Evolutionary conservation across 192 early-diverging fungal species (phyloP).

Genomic region (Paraglomus occultum): DNA sequence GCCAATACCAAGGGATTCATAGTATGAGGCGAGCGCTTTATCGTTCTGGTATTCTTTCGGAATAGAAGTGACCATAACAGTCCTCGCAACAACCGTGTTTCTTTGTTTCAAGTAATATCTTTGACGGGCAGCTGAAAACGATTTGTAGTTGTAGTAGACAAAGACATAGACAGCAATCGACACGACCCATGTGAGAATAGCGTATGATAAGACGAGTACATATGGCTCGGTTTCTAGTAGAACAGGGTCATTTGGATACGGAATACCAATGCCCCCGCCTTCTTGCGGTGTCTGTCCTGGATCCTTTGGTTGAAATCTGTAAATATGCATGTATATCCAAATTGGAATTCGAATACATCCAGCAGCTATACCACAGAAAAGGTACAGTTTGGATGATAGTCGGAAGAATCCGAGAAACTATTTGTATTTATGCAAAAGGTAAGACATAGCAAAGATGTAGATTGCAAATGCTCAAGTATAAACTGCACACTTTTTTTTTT

Average conservation of each 20-base stretch:
- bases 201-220: slow-evolving; percentile 6
- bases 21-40: slow-evolving; percentile 60
- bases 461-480: neutral
- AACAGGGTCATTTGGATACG: too few species aligned
- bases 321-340: too few species aligned
- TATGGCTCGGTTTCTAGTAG: neutral
- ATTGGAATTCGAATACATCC: too few species aligned
- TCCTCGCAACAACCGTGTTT: slow-evolving; percentile 51
- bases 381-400: slow-evolving; percentile 50
- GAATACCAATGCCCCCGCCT: too few species aligned
- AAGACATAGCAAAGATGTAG: neutral
- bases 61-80: slow-evolving; percentile 68
- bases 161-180: slow-evolving; percentile 49
- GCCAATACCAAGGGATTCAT: slow-evolving; percentile 57
- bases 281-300: too few species aligned
- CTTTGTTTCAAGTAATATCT: slow-evolving; percentile 41
- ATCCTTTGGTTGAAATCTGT: too few species aligned
- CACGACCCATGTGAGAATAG: slow-evolving; percentile 54
- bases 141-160: slow-evolving; percentile 50
- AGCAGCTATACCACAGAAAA: slow-evolving; percentile 33
- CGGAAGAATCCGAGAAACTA: slow-evolving; percentile 56
- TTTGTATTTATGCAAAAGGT: neutral
- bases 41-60: slow-evolving; percentile 58
- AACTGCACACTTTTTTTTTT: neutral
- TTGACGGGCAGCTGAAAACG: slow-evolving; percentile 47